A percentile compares a stretch with the other conserved stretches of the same genome.
These are phyloP conservation scores for Salicornia ramosissima DNA, from an alignment of 148 eudicot species.

Conservation along the genomic window DNA sequence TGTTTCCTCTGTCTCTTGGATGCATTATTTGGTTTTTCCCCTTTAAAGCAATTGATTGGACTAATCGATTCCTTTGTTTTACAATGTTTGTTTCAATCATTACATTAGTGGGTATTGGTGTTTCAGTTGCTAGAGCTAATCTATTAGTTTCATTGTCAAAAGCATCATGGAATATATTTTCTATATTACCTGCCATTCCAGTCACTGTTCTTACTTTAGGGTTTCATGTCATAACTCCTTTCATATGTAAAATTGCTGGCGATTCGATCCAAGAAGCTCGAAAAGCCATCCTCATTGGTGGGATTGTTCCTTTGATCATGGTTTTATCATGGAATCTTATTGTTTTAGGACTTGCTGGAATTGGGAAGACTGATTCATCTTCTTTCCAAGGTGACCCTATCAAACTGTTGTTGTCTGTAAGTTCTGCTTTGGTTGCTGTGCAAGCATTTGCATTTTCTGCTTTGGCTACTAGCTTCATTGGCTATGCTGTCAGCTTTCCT, in stretches of 20 bases:
- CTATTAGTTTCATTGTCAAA: conserved; percentile 35
- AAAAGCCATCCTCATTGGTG: conserved; percentile 57
- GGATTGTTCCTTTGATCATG: conserved; percentile 58
- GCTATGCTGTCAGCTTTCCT: conserved; percentile 68
- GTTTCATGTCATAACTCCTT: conserved; percentile 74
- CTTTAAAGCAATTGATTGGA: conserved; percentile 43
- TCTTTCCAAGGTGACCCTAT: conserved; percentile 42
- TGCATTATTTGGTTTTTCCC: conserved; percentile 42
- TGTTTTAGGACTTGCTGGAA: conserved; percentile 65
- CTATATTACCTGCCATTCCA: conserved; percentile 62
- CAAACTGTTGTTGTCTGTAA: conserved; percentile 51
- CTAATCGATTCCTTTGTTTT: conserved; percentile 50
- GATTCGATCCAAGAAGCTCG: conserved; percentile 45
- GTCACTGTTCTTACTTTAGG: conserved; percentile 66
- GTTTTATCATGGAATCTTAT: conserved; percentile 66
- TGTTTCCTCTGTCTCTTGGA: conserved; percentile 48
- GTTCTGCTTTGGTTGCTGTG: conserved; percentile 54
- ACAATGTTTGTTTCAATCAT: conserved; percentile 60
- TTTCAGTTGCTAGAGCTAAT: conserved; percentile 40
- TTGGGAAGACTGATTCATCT: conserved; percentile 21
- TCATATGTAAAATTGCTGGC: conserved; percentile 60
- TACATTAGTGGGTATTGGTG: conserved; percentile 52
- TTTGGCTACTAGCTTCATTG: conserved; percentile 70
- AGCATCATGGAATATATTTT: conserved; percentile 47
- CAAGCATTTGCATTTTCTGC: conserved; percentile 74